phyloP scores from a whole-genome alignment of 2,329 filamentous ascomycete genomes.

The Trichophyton equinum region DNA sequence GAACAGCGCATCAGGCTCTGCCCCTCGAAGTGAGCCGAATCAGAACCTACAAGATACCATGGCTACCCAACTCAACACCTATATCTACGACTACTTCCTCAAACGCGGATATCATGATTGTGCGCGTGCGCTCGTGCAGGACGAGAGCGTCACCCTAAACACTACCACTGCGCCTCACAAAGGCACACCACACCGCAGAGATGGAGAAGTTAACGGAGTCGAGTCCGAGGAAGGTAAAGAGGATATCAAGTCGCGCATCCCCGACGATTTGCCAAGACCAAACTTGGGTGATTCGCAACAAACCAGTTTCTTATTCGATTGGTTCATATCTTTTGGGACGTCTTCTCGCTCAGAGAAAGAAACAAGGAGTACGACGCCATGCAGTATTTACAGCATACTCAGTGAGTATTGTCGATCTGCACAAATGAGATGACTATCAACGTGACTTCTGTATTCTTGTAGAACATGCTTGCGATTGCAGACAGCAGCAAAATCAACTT shows the following conservation, averaged over 20 bases:
- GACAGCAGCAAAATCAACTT: too few species aligned
- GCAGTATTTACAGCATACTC: constrained; percentile 69
- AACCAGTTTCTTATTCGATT: constrained; percentile 80
- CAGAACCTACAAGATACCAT: constrained; percentile 25
- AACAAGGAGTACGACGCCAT: constrained; percentile 51
- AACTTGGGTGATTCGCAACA: constrained; percentile 48
- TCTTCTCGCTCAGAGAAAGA: constrained; percentile 70
- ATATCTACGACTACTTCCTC: constrained; percentile 65
- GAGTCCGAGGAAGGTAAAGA: constrained; percentile 70
- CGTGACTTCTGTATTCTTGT: too few species aligned
- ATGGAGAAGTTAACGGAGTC: constrained; percentile 59
- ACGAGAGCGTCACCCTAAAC: constrained; percentile 50
- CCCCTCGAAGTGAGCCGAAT: constrained; percentile 32
- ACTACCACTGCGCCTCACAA: constrained; percentile 41
- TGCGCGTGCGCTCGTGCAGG: constrained; percentile 59
- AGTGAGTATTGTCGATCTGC: constrained; percentile 39
- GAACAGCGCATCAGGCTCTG: constrained; percentile 35
- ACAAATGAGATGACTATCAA: too few species aligned
- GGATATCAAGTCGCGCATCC: constrained; percentile 58
- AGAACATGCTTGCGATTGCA: too few species aligned
- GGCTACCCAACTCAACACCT: constrained; percentile 45
- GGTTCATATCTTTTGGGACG: constrained; percentile 98
- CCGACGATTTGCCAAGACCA: constrained; percentile 60
- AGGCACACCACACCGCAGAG: constrained; percentile 56
- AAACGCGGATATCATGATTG: constrained; percentile 74